phyloP scores from a whole-genome alignment of 1,139 yeast genomes.

The Lodderomyces jiufengensis region DNA sequence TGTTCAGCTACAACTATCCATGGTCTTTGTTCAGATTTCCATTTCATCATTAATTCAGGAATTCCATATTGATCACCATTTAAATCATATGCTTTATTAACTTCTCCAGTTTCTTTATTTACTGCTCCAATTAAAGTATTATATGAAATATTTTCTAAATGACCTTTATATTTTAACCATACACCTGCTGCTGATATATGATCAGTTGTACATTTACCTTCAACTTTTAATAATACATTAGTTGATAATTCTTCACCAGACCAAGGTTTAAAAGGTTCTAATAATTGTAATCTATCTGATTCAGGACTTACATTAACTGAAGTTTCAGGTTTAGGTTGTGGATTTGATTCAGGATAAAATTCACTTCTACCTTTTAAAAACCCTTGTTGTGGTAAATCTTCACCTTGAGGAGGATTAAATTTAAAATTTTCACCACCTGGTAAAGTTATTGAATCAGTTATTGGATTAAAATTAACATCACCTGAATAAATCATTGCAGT shows the following conservation, averaged over 20 bases:
- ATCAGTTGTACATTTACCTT: slow-evolving; percentile 98
- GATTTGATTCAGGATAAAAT: slow-evolving; percentile 81
- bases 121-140: slow-evolving; percentile 97
- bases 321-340: slow-evolving; percentile 68
- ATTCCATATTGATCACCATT: slow-evolving; percentile 77
- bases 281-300: slow-evolving; percentile 69
- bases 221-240: slow-evolving; percentile 79
- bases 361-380: slow-evolving; percentile 78
- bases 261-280: slow-evolving; percentile 89
- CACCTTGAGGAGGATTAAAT: slow-evolving; percentile 76
- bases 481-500: slow-evolving; percentile 97
- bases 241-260: slow-evolving; percentile 76
- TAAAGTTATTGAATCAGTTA: slow-evolving; percentile 67
- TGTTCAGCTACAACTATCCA: slow-evolving; percentile 98
- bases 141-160: slow-evolving; percentile 89
- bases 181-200: slow-evolving; percentile 98
- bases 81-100: slow-evolving; percentile 82
- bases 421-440: slow-evolving; percentile 67
- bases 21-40: slow-evolving; percentile 81
- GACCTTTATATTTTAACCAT: slow-evolving; percentile 99
- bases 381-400: slow-evolving; percentile 77
- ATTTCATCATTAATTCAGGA: slow-evolving; percentile 95
- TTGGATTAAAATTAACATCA: slow-evolving; percentile 82
- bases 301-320: slow-evolving; percentile 70
- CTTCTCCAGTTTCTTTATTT: slow-evolving; percentile 94